Conservation (phyloP, 2,329 filamentous ascomycete species). For the Alternaria atra region DNA sequence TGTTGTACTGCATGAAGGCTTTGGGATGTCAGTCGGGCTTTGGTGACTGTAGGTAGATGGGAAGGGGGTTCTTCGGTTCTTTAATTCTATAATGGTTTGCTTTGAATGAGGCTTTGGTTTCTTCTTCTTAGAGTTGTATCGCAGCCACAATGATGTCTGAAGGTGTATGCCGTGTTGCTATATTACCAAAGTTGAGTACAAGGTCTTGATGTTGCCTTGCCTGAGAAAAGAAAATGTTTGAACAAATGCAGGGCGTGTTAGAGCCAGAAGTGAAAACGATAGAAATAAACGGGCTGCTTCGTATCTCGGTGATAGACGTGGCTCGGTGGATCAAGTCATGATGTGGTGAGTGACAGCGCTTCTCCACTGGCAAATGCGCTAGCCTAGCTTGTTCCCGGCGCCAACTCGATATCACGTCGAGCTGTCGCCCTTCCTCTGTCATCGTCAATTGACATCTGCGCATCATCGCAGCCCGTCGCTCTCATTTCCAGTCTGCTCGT, state of each 20-base stretch:
- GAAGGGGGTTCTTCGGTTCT: too few relatives aligned
- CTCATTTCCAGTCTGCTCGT: slow-evolving; percentile 17
- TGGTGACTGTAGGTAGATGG: slow-evolving; percentile 2
- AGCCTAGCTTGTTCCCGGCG: slow-evolving; percentile 13
- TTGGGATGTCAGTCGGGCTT: slow-evolving; percentile 10
- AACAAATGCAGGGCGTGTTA: too few relatives aligned
- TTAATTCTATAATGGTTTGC: too few relatives aligned
- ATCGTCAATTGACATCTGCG: slow-evolving; percentile 26
- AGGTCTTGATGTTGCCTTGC: too few relatives aligned
- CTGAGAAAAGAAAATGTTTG: too few relatives aligned
- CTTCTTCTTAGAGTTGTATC: too few relatives aligned
- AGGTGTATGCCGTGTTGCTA: too few relatives aligned
- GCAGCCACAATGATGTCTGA: too few relatives aligned
- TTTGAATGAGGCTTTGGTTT: too few relatives aligned
- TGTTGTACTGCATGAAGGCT: slow-evolving; percentile 4
- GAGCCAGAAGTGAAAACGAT: too few relatives aligned
- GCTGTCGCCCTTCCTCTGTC: slow-evolving; percentile 11
- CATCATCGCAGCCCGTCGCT: slow-evolving; percentile 23
- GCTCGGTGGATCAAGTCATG: neutral
- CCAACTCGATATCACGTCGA: slow-evolving; percentile 17
- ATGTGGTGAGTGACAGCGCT: slow-evolving; percentile 9
- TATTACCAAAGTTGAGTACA: too few relatives aligned
- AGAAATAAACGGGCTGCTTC: neutral
- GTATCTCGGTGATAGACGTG: neutral
- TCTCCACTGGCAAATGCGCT: slow-evolving; percentile 9